These are phyloP conservation scores for Diaporthe sp. DNA, from an alignment of 2,329 filamentous ascomycete species.

Conservation along the genomic window DNA sequence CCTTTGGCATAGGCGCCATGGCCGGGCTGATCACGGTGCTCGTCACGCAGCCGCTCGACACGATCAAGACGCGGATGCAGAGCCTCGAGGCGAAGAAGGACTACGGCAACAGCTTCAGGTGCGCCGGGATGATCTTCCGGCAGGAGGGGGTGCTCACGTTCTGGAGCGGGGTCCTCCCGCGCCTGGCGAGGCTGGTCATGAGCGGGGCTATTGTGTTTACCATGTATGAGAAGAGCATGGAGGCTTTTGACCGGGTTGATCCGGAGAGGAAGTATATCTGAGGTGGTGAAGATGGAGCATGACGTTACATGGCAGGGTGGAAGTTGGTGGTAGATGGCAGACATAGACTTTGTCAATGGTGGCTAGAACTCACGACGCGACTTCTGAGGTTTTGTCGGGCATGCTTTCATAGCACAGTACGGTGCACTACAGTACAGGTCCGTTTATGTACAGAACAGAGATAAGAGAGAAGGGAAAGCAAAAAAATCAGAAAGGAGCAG, in stretches of 20 bases:
- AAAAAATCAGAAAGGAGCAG: not conserved
- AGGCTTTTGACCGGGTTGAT: conserved; percentile 83
- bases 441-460: not conserved
- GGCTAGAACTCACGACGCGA: too few relatives aligned
- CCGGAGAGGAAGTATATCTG: conserved; percentile 88
- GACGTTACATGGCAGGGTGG: too few relatives aligned
- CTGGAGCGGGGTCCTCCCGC: conserved; percentile 92
- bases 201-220: conserved; percentile 98
- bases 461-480: not conserved
- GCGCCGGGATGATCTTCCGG: conserved; percentile 85
- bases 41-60: conserved; percentile 83
- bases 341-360: not conserved
- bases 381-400: not conserved
- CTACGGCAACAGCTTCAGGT: conserved; percentile 91
- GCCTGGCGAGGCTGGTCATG: conserved; percentile 85
- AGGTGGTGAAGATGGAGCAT: conserved; percentile 7
- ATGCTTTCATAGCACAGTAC: not conserved
- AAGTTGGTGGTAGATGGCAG: not conserved
- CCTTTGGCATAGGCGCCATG: conserved; percentile 90
- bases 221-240: conserved; percentile 98
- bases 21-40: conserved; percentile 94
- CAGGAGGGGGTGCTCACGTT: conserved; percentile 92
- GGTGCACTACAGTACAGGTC: not conserved
- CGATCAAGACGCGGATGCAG: conserved; percentile 98
- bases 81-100: conserved; percentile 84